Base-by-base conservation (phyloP, 2,329 filamentous ascomycete genomes). In the Aspergillus hiratsukae region DNA sequence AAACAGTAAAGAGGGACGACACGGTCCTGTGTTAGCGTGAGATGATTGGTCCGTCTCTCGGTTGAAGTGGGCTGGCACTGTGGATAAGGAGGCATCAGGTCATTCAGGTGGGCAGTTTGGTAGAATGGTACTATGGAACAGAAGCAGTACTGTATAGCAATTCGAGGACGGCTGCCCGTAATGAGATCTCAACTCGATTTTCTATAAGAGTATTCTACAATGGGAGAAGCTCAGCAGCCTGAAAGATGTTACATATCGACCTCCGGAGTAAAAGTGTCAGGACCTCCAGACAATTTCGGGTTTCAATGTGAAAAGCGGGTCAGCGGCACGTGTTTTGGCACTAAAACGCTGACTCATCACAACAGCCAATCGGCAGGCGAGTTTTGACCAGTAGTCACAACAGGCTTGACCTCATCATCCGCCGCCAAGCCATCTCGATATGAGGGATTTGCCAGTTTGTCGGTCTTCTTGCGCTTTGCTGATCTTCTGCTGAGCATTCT, bases 351-450 rank as follows among this genome's bases (percentile, higher is more conserved):
- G 64, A 68, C 49, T 67, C 59, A 67, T 37, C 14, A 37, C 31
- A 37, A 11, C 23, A 19, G 17, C 64, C 65, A 68, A 67, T 62
- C 58, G 65, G 48, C 3, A 45, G 14, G 6, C 37, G 48, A 7
- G 4, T 9, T 31, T 19, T 6, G 19, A 6, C n/a, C n/a, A n/a
- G 4, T 37, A 17, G 31, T 37, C 31, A 37, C 14, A 37, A 6
- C 31, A 37, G 31, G 23, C 61, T 64, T 67, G 67, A 66, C 63
- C 61, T 70, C 66, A 70, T 67, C 41, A 52, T 54, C 56, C 58
- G 55, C 56, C 54, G 58, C 55, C 56, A 63, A 58, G 55, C 53
- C 43, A 55, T 58, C 55, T 61, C 56, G 59, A 61, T 27, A 49
- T 48, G 53, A 55, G 54, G 58, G 57, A 62, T 64, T 62, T 65